Evolutionary conservation across 1,284 basidiomycete genomes (phyloP).

Genomic region (Moniliophthora roreri): DNA sequence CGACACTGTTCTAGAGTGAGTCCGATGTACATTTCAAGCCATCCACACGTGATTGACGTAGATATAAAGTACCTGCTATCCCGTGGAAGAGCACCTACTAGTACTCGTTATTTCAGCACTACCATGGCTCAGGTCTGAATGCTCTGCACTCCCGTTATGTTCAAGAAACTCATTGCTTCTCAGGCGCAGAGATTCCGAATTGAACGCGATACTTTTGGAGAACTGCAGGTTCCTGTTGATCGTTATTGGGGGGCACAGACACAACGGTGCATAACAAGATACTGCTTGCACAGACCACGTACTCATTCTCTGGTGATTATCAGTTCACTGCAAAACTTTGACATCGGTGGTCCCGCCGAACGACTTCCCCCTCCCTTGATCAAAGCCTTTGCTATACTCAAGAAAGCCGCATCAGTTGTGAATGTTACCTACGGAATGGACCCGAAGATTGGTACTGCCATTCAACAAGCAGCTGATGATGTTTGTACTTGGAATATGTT

Average conservation of each 20-base stretch:
- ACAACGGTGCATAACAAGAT: constrained; percentile 63
- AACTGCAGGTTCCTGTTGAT: constrained; percentile 91
- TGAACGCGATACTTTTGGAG: constrained; percentile 89
- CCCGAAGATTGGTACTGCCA: constrained; percentile 85
- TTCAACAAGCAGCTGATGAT: constrained; percentile 94
- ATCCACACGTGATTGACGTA: not conserved
- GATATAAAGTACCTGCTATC: not conserved
- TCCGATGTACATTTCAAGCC: not conserved
- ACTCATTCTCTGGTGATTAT: not conserved
- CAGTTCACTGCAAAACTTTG: constrained; percentile 96
- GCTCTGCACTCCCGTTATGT: constrained; percentile 12
- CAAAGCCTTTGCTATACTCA: constrained; percentile 97
- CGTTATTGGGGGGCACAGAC: constrained; percentile 99
- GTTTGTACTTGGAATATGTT: constrained; percentile 38
- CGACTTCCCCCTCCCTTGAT: constrained; percentile 93
- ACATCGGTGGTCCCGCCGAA: constrained; percentile 94
- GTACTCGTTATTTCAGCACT: not conserved
- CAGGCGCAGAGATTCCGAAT: constrained; percentile 56
- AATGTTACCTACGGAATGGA: constrained; percentile 93
- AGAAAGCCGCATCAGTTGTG: constrained; percentile 95
- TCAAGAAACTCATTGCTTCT: not conserved
- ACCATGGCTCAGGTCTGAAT: constrained; percentile 11
- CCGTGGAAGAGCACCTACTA: not conserved
- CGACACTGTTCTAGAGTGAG: constrained; percentile 3
- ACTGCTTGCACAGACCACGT: constrained; percentile 2